Evolutionary conservation across 139 green algal genomes (phyloP).

Genomic region (Bryopsis sp.): DNA sequence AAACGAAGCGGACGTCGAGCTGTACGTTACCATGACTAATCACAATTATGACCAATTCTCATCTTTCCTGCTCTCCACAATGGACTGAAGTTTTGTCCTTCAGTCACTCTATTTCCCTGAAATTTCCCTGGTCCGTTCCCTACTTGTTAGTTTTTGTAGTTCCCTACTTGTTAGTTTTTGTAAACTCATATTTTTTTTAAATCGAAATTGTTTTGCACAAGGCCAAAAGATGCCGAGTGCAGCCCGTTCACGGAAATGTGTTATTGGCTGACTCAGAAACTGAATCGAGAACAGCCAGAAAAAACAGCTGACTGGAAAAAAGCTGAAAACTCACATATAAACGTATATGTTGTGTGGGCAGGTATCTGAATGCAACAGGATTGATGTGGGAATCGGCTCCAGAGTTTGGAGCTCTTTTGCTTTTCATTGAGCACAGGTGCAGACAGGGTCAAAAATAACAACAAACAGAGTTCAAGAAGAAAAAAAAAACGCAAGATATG

Average conservation of each 20-base stretch:
- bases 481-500: no score
- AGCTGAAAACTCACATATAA: neutral
- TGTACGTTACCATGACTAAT: slow-evolving; percentile 29
- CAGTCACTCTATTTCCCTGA: no score
- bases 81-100: no score
- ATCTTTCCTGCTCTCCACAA: no score
- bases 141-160: neutral
- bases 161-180: neutral
- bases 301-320: neutral
- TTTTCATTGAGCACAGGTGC: slow-evolving; percentile 66
- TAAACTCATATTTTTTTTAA: neutral
- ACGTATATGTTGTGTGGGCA: slow-evolving; percentile 25
- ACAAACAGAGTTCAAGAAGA: no score
- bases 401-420: slow-evolving; percentile 45
- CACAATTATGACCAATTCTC: no score
- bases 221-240: no score
- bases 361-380: slow-evolving; percentile 63
- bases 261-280: no score
- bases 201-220: no score
- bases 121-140: no score
- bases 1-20: slow-evolving; percentile 77
- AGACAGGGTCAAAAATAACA: no score
- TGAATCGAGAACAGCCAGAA: neutral
- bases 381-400: slow-evolving; percentile 74
- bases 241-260: no score